Evolutionary conservation across 2,329 filamentous ascomycete genomes (phyloP).

Genomic region (Alternaria longipes): DNA sequence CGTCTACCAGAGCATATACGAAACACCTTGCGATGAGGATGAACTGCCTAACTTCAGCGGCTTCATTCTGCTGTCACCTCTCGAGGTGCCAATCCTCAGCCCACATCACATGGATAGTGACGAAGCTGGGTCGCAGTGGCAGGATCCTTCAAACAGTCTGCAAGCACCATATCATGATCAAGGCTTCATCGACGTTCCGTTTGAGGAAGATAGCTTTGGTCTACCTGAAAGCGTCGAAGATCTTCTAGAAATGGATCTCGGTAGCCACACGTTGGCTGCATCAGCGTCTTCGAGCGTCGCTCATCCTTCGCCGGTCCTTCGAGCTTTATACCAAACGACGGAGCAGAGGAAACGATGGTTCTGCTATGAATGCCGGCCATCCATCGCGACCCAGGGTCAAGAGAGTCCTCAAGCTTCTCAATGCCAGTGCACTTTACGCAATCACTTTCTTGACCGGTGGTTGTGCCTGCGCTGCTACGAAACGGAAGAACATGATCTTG

Average conservation of each 20-base stretch:
- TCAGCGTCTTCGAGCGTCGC: conserved; percentile 29
- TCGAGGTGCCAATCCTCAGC: conserved; percentile 43
- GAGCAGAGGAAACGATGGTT: conserved; percentile 32
- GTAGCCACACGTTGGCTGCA: conserved; percentile 25
- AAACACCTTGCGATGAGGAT: conserved; percentile 33
- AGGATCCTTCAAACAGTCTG: conserved; percentile 14
- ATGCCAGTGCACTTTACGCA: conserved; percentile 32
- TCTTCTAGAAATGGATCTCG: conserved; percentile 39
- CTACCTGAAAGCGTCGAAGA: conserved; percentile 37
- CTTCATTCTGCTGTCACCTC: conserved; percentile 36
- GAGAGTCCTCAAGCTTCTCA: neutral
- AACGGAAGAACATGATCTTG: conserved; percentile 18
- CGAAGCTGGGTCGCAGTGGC: conserved; percentile 13
- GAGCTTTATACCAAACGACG: conserved; percentile 34
- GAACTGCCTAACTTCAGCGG: conserved; percentile 45
- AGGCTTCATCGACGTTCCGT: conserved; percentile 43
- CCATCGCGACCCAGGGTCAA: neutral
- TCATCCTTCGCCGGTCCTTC: conserved; percentile 38
- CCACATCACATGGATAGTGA: conserved; percentile 32
- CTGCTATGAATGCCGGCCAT: conserved; percentile 14
- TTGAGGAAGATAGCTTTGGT: conserved; percentile 27
- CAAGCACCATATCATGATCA: conserved; percentile 41
- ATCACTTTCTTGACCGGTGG: conserved; percentile 33
- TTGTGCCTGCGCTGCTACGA: conserved; percentile 34
- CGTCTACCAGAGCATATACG: conserved; percentile 45